These are phyloP conservation scores for Ophiostoma novo-ulmi DNA, from an alignment of 2,329 filamentous ascomycete genomes.

Conservation along the genomic window DNA sequence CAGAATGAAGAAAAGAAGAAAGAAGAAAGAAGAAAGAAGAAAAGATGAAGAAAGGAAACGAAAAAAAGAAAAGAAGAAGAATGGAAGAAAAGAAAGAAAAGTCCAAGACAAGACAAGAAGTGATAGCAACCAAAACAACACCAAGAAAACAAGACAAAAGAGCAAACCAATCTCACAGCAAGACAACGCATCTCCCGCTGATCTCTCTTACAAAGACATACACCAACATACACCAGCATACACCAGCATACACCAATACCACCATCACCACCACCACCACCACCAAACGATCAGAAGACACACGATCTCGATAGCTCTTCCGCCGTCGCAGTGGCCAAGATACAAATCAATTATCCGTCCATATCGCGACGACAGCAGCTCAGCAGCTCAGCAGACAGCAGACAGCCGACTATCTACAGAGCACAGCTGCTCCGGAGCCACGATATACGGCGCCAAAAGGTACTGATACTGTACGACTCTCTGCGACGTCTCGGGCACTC, in stretches of 20 bases:
- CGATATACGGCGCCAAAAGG: too few relatives aligned
- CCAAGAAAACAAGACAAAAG: neutral
- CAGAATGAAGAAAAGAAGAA: neutral
- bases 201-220: too few relatives aligned
- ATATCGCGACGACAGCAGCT: neutral
- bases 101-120: neutral
- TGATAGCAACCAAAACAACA: too few relatives aligned
- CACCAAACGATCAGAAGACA: neutral
- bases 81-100: neutral
- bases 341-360: neutral
- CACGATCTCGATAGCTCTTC: slow-evolving; percentile 6
- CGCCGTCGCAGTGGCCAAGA: neutral
- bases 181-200: neutral
- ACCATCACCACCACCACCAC: neutral
- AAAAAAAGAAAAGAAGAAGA: neutral
- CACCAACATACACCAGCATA: neutral
- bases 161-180: neutral
- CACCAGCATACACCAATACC: neutral
- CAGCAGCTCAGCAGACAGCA: too few relatives aligned
- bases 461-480: neutral
- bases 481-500: slow-evolving; percentile 6
- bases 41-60: neutral
- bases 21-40: neutral
- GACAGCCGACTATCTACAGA: too few relatives aligned
- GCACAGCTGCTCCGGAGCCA: neutral